Base-by-base conservation (phyloP, 1,284 basidiomycete species). In the Amylostereum chailletii region DNA sequence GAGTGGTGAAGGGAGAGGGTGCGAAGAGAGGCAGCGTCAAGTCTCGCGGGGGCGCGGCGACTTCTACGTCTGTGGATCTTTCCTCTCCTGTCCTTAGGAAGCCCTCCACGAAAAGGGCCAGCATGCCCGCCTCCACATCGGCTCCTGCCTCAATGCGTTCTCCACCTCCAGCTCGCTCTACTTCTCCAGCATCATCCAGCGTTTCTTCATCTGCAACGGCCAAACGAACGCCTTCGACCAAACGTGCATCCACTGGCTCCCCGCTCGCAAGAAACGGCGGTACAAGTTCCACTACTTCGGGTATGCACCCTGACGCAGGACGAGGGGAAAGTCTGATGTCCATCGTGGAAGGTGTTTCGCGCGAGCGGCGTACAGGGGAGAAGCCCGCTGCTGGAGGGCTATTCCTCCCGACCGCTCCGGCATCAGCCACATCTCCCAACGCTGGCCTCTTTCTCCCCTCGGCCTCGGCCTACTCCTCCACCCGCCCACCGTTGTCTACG, bases 341-440 rank as follows among this genome's bases (percentile, higher is more conserved):
- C 56, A 79, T 86, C 54, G 77, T 86, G 4, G 81, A 83, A 56
- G 75, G 71, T 51, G 76, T 83, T 34, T 62, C 79, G 7, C 68
- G 68, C 41, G 63, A 63, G 47, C 55, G 59, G 40, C 54, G 9
- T 31, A 30, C 42, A 6, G 42, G 19, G 7, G 27, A 27, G 27
- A 29, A 26, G 42, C 5, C 19, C 32, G 42, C n/a, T 6, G 30
- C 42, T 7, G 11, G 8, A n/a, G 36, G 27, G 27, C 42, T 43
- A 30, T 43, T 27, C 42, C 30, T 43, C 7, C 42, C 42, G 7
- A 43, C 42, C n/a, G 42, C 42, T 7, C 42, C 42, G n/a, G 19
- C 19, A 19, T 19, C n/a, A 27, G 27, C 27, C 42, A 30, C 42
- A 43, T 26, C 10, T 10, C 42, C 27, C 27, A 4, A 27, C 42